These are phyloP conservation scores for Colletotrichum cordylinicola DNA, from an alignment of 2,329 filamentous ascomycete species.

Conservation along the genomic window DNA sequence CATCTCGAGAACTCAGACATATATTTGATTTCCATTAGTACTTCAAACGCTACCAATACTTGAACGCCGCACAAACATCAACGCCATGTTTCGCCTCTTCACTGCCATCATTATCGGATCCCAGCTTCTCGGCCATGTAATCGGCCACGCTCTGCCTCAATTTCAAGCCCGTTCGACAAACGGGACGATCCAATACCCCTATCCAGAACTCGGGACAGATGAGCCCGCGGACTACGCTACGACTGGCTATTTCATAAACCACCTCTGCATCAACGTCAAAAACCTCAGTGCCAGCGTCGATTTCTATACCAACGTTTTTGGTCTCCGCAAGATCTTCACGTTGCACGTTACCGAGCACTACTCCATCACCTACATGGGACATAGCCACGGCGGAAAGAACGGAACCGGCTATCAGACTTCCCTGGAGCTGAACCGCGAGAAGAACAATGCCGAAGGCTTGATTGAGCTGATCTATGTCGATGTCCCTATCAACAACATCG, in stretches of 20 bases:
- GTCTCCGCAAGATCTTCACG: conserved; percentile 40
- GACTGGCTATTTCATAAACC: conserved; percentile 39
- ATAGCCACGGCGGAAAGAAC: conserved; percentile 40
- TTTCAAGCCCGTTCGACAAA: background rate
- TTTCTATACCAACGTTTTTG: conserved; percentile 39
- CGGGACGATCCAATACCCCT: background rate
- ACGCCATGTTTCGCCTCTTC: background rate
- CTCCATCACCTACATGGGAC: conserved; percentile 39
- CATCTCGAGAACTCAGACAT: background rate
- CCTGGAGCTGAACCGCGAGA: conserved; percentile 34
- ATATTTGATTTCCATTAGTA: background rate
- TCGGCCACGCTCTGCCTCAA: background rate
- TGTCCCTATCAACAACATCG: conserved; percentile 23
- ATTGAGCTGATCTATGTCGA: conserved; percentile 35
- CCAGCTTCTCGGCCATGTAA: background rate
- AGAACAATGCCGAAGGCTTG: conserved; percentile 38
- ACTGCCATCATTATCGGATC: background rate
- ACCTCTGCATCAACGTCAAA: conserved; percentile 35
- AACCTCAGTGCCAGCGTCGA: conserved; percentile 33
- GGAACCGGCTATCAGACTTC: conserved; percentile 41
- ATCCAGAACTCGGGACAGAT: conserved; percentile 24
- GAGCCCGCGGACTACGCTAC: conserved; percentile 28
- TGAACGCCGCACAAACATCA: background rate
- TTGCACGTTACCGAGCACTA: conserved; percentile 31
- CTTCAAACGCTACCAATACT: background rate